Percentiles rank a stretch among this genome's conserved stretches.
Conservation (phyloP, 345 rosid genomes). For the Salix caprea region DNA sequence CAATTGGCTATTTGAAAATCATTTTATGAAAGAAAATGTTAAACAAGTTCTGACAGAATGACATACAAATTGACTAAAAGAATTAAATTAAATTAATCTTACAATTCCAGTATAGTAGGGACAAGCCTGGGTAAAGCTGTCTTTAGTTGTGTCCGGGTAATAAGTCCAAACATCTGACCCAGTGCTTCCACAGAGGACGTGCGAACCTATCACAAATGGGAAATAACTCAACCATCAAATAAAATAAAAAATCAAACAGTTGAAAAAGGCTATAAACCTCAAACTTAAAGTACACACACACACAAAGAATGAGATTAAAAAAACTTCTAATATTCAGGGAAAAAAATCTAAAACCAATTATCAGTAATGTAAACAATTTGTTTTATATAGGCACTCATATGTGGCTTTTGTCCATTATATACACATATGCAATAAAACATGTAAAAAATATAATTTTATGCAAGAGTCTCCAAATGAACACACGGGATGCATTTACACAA, state of each 20-base stretch:
- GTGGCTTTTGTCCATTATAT: no score
- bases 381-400: no score
- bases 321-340: no score
- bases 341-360: no score
- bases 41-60: background rate
- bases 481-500: background rate
- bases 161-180: conserved; percentile 96
- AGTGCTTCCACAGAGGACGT: conserved; percentile 85
- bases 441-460: no score
- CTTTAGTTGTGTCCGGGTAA: conserved; percentile 73
- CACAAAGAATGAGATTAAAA: no score
- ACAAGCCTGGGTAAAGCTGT: conserved; percentile 88
- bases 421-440: no score
- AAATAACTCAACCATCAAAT: conserved; percentile 8
- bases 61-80: background rate
- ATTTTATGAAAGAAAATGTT: background rate
- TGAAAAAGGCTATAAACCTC: no score
- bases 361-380: no score
- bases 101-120: conserved; percentile 88
- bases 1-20: background rate
- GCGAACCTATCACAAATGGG: conserved; percentile 60
- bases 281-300: no score
- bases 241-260: background rate
- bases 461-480: background rate
- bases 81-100: conserved; percentile 27